phyloP scores from a whole-genome alignment of 352 stramenopile species.

The Blastocystis sp. region DNA sequence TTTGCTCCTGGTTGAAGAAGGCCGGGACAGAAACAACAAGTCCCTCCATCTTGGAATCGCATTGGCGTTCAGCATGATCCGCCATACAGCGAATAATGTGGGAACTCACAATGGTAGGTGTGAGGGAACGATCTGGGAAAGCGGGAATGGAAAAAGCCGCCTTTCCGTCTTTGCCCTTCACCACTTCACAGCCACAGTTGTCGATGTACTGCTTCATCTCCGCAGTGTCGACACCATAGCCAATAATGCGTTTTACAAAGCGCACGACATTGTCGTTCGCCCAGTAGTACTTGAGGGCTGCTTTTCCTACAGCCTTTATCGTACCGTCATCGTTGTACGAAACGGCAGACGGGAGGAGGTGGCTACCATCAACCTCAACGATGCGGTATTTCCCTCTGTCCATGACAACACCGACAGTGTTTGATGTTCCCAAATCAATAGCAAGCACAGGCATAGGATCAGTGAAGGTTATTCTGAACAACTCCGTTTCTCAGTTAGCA shows the following conservation, averaged over 20 bases:
- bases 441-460: too few species aligned
- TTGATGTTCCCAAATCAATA: too few species aligned
- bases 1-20: conserved; percentile 38
- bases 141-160: background rate
- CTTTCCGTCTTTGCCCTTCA: background rate
- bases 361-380: background rate
- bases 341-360: background rate
- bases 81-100: background rate
- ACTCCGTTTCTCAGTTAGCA: too few species aligned
- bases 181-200: background rate
- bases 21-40: conserved; percentile 37
- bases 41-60: background rate
- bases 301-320: background rate
- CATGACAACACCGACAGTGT: too few species aligned
- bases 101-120: background rate
- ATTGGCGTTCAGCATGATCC: background rate
- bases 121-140: background rate
- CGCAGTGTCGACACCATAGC: background rate
- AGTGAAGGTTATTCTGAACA: too few species aligned
- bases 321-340: background rate
- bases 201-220: conserved; percentile 1
- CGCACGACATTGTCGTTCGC: background rate
- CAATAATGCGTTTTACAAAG: conserved; percentile 28
- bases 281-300: background rate
- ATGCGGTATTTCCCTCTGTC: too few species aligned